These are phyloP conservation scores for Plasmodium yoelii DNA, from an alignment of 169 alveolate species.

Conservation along the genomic window DNA sequence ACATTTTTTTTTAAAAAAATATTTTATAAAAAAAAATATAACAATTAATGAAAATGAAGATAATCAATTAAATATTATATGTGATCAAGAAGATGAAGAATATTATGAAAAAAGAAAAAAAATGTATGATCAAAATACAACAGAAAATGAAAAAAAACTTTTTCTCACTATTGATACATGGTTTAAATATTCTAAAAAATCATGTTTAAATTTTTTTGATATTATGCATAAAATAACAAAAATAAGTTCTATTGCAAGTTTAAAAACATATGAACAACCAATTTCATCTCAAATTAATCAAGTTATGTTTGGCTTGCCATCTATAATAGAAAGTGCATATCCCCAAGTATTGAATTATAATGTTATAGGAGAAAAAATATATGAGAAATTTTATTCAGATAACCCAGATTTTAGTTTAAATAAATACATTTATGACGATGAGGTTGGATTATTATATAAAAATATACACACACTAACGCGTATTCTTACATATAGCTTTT, in stretches of 20 bases:
- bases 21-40: slow-evolving; percentile 38
- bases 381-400: slow-evolving; percentile 14
- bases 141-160: slow-evolving; percentile 65
- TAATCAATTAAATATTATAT: slow-evolving; percentile 49
- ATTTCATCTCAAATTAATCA: slow-evolving; percentile 71
- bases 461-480: neutral
- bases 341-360: slow-evolving; percentile 31
- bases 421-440: slow-evolving; percentile 54
- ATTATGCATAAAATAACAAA: slow-evolving; percentile 71
- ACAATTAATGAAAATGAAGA: slow-evolving; percentile 28
- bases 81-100: slow-evolving; percentile 73
- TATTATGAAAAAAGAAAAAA: slow-evolving; percentile 51
- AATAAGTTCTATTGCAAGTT: slow-evolving; percentile 58
- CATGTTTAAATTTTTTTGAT: slow-evolving; percentile 72
- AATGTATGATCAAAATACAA: slow-evolving; percentile 31
- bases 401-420: slow-evolving; percentile 19
- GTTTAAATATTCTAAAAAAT: slow-evolving; percentile 64
- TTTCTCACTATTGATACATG: slow-evolving; percentile 63
- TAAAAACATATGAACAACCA: slow-evolving; percentile 72
- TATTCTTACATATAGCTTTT: neutral
- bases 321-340: slow-evolving; percentile 47
- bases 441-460: slow-evolving; percentile 18
- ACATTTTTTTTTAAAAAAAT: slow-evolving; percentile 44
- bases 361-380: slow-evolving; percentile 41
- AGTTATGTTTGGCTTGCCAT: slow-evolving; percentile 72